Base-by-base conservation (phyloP, 208 protist species). In the Acanthamoeba divionensis region DNA sequence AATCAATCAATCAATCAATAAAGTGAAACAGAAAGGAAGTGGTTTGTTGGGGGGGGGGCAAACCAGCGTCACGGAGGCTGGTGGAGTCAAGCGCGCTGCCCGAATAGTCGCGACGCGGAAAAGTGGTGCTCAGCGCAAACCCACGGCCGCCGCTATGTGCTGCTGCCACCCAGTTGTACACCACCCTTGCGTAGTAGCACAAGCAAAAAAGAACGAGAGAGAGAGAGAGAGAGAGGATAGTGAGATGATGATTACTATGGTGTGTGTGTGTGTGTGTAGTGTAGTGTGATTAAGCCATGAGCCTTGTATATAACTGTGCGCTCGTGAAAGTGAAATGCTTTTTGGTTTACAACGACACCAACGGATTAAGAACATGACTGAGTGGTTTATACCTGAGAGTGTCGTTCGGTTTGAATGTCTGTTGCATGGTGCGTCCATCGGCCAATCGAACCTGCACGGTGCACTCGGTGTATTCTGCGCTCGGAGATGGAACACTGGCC, bases 101-200 rank as follows among this genome's bases (percentile, higher is more conserved):
- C n/a, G 15, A 48, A 36, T 83, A 83, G 73, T 54, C 50, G 13
- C 62, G 55, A 29, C 73, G 73, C 50, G 73, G 73, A 36, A 83
- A 83, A 52, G 47, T 62, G 26, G 73, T 83, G 50, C 47, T 83
- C 47, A 83, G 50, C 1, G 73, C 41, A n/a, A 83, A 83, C 1
- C 13, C 31, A 13, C 73, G 2, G 24, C 9, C 48, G 4, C 62
- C 73, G 15, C 10, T 62, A 31, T n/a, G 52, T 18, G 18, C n/a
- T 18, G 18, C n/a, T 18, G 18, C 18, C n/a, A 60, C 52, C 52
- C 52, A 60, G 52, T n/a, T 60, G n/a, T n/a, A n/a, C n/a, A n/a
- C n/a, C n/a, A n/a, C n/a, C n/a, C n/a, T n/a, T n/a, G n/a, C n/a
- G n/a, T n/a, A n/a, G n/a, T n/a, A n/a, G n/a, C n/a, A n/a, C n/a